Evolutionary conservation across 345 rosid genomes (phyloP).

Genomic region (Camelina laxa): DNA sequence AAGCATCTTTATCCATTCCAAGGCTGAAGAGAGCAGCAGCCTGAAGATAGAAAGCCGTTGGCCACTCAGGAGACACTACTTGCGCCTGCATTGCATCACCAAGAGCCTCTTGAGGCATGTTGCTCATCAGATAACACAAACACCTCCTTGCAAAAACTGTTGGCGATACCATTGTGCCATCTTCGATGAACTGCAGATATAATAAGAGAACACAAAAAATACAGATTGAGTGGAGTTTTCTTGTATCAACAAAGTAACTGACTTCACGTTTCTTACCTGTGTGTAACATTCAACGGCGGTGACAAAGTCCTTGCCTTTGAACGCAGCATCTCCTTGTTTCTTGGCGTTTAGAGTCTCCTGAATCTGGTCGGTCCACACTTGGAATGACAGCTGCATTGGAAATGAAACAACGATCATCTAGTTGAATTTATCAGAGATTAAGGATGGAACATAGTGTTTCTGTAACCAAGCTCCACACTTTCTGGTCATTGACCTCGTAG

Average conservation of each 20-base stretch:
- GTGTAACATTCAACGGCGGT: constrained; percentile 64
- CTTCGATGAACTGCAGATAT: constrained; percentile 65
- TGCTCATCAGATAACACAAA: constrained; percentile 70
- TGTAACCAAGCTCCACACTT: constrained; percentile 15
- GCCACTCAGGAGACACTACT: constrained; percentile 78
- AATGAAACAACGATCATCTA: constrained; percentile 6
- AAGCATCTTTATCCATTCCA: constrained; percentile 79
- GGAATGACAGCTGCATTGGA: constrained; percentile 71
- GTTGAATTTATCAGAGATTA: neutral
- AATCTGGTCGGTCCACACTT: constrained; percentile 73
- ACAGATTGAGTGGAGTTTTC: constrained; percentile 7
- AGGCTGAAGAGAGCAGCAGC: constrained; percentile 85
- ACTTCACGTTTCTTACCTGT: constrained; percentile 44
- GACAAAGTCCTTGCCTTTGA: constrained; percentile 59
- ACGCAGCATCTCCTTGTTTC: constrained; percentile 70
- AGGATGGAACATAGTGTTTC: neutral
- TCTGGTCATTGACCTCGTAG: constrained; percentile 1
- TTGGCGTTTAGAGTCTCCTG: constrained; percentile 70
- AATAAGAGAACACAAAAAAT: constrained; percentile 3
- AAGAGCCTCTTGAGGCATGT: constrained; percentile 81
- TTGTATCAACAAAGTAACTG: constrained; percentile 19
- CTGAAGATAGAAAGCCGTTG: constrained; percentile 80
- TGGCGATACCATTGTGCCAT: constrained; percentile 80
- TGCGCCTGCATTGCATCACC: constrained; percentile 89
- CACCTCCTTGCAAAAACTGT: constrained; percentile 81